Evolutionary conservation across 805 yeast species (phyloP).

Genomic region (Yueomyces sp.): DNA sequence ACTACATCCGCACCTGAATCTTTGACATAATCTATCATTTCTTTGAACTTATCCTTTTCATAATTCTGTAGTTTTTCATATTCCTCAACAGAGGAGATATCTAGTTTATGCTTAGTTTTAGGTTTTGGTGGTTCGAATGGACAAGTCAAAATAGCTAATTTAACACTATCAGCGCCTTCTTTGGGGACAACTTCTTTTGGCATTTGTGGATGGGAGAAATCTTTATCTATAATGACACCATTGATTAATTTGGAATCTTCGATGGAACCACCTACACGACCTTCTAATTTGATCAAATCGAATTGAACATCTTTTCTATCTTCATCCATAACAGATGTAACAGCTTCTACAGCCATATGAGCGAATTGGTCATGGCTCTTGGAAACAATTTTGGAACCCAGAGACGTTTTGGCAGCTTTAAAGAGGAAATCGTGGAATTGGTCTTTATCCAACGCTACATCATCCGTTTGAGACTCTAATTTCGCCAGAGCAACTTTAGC

Average conservation of each 20-base stretch:
- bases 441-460: conserved; percentile 27
- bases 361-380: conserved; percentile 91
- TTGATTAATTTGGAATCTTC: conserved; percentile 73
- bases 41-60: conserved; percentile 80
- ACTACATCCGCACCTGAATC: conserved; percentile 89
- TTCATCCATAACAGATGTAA: conserved; percentile 80
- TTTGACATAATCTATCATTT: conserved; percentile 82
- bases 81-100: conserved; percentile 87
- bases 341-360: conserved; percentile 94
- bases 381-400: conserved; percentile 91
- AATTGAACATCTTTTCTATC: conserved; percentile 93
- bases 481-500: conserved; percentile 78
- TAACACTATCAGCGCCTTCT: conserved; percentile 43
- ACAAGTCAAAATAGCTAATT: conserved; percentile 89
- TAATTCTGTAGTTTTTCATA: conserved; percentile 81
- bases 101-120: conserved; percentile 93
- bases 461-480: conserved; percentile 65
- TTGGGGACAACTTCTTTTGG: conserved; percentile 46
- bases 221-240: conserved; percentile 92
- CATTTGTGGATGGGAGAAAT: conserved; percentile 98
- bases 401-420: conserved; percentile 86
- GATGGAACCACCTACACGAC: conserved; percentile 88
- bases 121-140: conserved; percentile 99
- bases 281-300: conserved; percentile 89
- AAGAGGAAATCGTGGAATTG: conserved; percentile 39